Percentiles rank a stretch among this genome's conserved stretches.
Evolutionary conservation across 1,284 basidiomycete genomes (phyloP).

Genomic region (Malassezia brasiliensis): DNA sequence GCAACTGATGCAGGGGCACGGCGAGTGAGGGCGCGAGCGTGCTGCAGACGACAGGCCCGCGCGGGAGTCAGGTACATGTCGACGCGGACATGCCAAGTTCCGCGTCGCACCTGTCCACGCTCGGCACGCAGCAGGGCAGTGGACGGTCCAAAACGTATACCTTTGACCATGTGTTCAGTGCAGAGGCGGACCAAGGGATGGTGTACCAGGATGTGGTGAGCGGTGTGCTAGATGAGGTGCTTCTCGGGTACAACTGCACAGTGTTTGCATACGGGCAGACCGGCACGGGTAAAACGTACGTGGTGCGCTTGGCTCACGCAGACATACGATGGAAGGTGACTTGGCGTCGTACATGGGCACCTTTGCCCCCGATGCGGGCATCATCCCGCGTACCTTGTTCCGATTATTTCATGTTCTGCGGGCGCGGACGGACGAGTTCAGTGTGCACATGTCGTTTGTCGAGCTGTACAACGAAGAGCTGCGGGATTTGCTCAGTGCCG

Average conservation of each 20-base stretch:
- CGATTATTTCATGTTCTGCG: slow-evolving; percentile 84
- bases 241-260: slow-evolving; percentile 94
- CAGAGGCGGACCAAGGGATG: slow-evolving; percentile 90
- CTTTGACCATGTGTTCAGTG: slow-evolving; percentile 63
- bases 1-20: slow-evolving; percentile 1
- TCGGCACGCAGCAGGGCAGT: slow-evolving; percentile 8
- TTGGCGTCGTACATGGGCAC: slow-evolving; percentile 58
- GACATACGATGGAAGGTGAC: slow-evolving; percentile 47
- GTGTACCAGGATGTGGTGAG: slow-evolving; percentile 87
- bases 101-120: background rate
- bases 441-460: slow-evolving; percentile 85
- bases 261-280: slow-evolving; percentile 98
- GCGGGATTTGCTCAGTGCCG: slow-evolving; percentile 55
- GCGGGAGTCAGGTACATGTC: background rate
- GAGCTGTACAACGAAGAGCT: slow-evolving; percentile 99
- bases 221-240: slow-evolving; percentile 83
- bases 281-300: slow-evolving; percentile 91
- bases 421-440: slow-evolving; percentile 61
- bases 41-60: slow-evolving; percentile 8
- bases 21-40: slow-evolving; percentile 2
- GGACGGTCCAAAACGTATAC: slow-evolving; percentile 40
- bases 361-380: slow-evolving; percentile 79
- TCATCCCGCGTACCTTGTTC: slow-evolving; percentile 93
- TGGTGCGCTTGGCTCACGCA: background rate
- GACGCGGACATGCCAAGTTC: background rate